Evolutionary conservation across 2,329 filamentous ascomycete genomes (phyloP), one percentile per base, ranked within the genome.

Genomic region (Epichloe brachyelytri): DNA sequence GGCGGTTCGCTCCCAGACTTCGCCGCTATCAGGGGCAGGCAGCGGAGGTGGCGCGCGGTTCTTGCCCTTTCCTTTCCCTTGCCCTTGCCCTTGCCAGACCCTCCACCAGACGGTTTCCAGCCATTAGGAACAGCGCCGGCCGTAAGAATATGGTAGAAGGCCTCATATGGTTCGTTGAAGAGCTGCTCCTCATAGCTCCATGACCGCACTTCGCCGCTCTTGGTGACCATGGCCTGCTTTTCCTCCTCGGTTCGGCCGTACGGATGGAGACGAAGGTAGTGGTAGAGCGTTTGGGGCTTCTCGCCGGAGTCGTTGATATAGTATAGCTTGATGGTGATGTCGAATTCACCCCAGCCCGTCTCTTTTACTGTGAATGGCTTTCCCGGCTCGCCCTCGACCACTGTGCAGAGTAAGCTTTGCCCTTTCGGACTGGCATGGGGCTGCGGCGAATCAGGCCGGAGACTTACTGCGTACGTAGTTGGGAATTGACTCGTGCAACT

Each of bases 311-410:
- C 86, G 51, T 86, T 82, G 51, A 87, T 82, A 69, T 96, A 98
- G 72, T 95, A 95, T 43, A 98, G 77, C 64, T 95, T 89, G 64
- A 98, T 85, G 56, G 90, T 87, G 62, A 98, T 94, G 66, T 93
- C 88, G 71, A 98, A 98, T 70, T 96, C 93, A 62, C 93, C 93
- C 87, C 94, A 98, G 46, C 93, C 93, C 0, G 93, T 97, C 68
- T 97, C 93, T 55, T 81, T 80, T 54, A 97, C 85, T 62, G 88
- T 75, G 62, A 96, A 98, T 11, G 89, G 62, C 55, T 78, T 76
- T n/a, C 74, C 73, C 0, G 71, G 69, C 48, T 86, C 79, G 54
- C 80, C 79, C 62, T 95, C 90, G 62, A 93, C 75, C 65, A 85
- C 75, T 79, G 45, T 12, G 14, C 39, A 30, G 30, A 4, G 39